phyloP scores from a whole-genome alignment of 495 filamentous ascomycete species.

The Trichoderma reesei region DNA sequence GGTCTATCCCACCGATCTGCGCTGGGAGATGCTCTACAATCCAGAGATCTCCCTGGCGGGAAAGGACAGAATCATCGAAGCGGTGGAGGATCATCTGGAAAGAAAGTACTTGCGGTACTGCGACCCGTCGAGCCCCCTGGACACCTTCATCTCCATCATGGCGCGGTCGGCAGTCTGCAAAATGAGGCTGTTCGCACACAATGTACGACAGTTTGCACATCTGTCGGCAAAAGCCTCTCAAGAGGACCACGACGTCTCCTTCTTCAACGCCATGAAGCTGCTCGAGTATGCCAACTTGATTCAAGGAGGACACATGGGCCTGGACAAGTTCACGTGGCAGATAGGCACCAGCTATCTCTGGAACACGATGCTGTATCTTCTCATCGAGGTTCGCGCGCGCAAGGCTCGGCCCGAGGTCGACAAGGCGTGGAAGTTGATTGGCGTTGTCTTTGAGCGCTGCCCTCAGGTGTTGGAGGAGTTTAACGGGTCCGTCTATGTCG shows the following conservation, averaged over 20 bases:
- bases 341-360: constrained; percentile 25
- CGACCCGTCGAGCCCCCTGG: constrained; percentile 14
- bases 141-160: constrained; percentile 32
- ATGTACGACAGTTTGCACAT: constrained; percentile 21
- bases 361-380: constrained; percentile 30
- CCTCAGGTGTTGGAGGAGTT: constrained; percentile 19
- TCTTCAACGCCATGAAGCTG: constrained; percentile 18
- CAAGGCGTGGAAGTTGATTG: constrained; percentile 13
- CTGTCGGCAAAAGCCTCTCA: constrained; percentile 13
- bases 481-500: constrained; percentile 19
- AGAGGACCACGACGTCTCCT: constrained; percentile 22
- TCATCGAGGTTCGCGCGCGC: constrained; percentile 26
- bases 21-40: constrained; percentile 27
- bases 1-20: constrained; percentile 11
- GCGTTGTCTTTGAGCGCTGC: constrained; percentile 17
- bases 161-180: constrained; percentile 25
- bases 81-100: constrained; percentile 14
- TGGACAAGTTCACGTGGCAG: constrained; percentile 25
- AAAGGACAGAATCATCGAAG: constrained; percentile 12
- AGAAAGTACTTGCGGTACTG: constrained; percentile 14
- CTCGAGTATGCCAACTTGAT: constrained; percentile 21
- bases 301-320: constrained; percentile 15
- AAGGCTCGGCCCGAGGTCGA: constrained; percentile 26
- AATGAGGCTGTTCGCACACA: constrained; percentile 25
- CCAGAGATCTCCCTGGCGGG: constrained; percentile 32